These are phyloP conservation scores for Achaetomiella virescens DNA, from an alignment of 495 filamentous ascomycete genomes.

Conservation along the genomic window DNA sequence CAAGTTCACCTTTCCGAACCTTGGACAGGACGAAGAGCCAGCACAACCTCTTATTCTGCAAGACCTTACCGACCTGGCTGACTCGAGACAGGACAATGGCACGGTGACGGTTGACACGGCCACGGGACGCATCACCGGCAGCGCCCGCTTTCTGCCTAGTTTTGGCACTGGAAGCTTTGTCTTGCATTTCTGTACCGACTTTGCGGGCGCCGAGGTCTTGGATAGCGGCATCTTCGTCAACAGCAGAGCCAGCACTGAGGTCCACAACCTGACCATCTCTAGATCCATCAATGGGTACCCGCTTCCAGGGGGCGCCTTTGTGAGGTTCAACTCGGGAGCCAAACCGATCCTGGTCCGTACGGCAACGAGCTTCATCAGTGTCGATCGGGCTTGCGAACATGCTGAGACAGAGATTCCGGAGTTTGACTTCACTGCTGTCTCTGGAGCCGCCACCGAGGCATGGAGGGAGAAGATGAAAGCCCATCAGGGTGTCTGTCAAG, in stretches of 20 bases:
- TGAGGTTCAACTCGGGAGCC: constrained; percentile 30
- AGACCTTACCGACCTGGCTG: constrained; percentile 60
- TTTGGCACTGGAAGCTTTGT: constrained; percentile 60
- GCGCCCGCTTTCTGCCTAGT: constrained; percentile 60
- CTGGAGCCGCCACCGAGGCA: constrained; percentile 45
- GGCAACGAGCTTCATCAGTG: constrained; percentile 65
- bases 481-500: constrained; percentile 50
- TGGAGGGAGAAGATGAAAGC: constrained; percentile 62
- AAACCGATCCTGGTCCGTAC: constrained; percentile 55
- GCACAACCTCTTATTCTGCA: constrained; percentile 56
- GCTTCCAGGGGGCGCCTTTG: constrained; percentile 60
- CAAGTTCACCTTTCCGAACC: constrained; percentile 58
- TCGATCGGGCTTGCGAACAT: constrained; percentile 58
- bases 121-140: constrained; percentile 59
- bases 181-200: constrained; percentile 64
- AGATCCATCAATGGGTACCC: constrained; percentile 58
- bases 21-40: constrained; percentile 26
- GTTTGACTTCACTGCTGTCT: constrained; percentile 56
- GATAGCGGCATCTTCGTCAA: constrained; percentile 61
- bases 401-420: constrained; percentile 62
- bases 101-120: constrained; percentile 46
- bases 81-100: constrained; percentile 57
- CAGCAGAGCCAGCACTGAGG: constrained; percentile 49
- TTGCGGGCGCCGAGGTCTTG: constrained; percentile 54
- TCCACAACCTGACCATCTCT: constrained; percentile 50